Evolutionary conservation across 2,329 filamentous ascomycete genomes (phyloP).

Genomic region (Lecanicillium sp.): DNA sequence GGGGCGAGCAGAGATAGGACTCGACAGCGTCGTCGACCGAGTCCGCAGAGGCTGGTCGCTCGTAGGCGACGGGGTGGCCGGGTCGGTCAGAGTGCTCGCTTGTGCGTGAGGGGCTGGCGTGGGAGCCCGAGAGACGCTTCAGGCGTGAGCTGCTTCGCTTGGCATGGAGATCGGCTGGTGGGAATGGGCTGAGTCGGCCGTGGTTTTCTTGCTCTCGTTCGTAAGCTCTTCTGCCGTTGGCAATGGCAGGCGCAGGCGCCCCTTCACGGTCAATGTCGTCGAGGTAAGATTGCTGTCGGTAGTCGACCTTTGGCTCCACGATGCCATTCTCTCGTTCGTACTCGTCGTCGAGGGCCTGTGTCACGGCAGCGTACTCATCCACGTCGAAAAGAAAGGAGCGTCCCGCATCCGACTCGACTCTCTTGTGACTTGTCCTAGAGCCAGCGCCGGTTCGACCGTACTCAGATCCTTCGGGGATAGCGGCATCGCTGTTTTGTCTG

Average conservation of each 20-base stretch:
- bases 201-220: slow-evolving; percentile 42
- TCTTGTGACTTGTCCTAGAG: slow-evolving; percentile 8
- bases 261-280: slow-evolving; percentile 46
- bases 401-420: slow-evolving; percentile 12
- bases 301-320: slow-evolving; percentile 19
- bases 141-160: slow-evolving; percentile 54
- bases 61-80: slow-evolving; percentile 49
- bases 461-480: slow-evolving; percentile 40
- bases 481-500: slow-evolving; percentile 40
- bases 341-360: slow-evolving; percentile 25
- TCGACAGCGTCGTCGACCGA: slow-evolving; percentile 86
- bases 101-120: slow-evolving; percentile 35
- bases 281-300: slow-evolving; percentile 2
- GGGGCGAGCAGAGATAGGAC: slow-evolving; percentile 73
- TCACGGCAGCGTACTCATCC: slow-evolving; percentile 15
- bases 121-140: slow-evolving; percentile 48
- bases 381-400: slow-evolving; percentile 14
- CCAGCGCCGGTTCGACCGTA: slow-evolving; percentile 9
- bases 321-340: slow-evolving; percentile 20
- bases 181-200: slow-evolving; percentile 42
- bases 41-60: slow-evolving; percentile 72
- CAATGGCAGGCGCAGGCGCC: slow-evolving; percentile 63
- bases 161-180: slow-evolving; percentile 29
- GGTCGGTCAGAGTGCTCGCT: slow-evolving; percentile 23
- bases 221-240: slow-evolving; percentile 52